phyloP scores from a whole-genome alignment of 192 early-diverging fungal species.

The Coemansia sp. region DNA sequence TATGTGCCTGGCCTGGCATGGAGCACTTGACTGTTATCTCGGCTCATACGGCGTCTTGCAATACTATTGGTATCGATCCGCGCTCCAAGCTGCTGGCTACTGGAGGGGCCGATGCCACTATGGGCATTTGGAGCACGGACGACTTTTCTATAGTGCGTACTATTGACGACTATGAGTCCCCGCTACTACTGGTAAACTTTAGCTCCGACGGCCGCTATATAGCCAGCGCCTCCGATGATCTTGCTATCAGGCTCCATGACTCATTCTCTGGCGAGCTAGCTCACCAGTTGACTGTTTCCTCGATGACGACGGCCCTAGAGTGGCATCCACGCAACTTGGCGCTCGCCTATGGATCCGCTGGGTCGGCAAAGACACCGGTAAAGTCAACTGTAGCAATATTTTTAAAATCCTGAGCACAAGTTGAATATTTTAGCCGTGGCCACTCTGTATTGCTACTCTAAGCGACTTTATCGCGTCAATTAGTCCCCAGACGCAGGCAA shows the following conservation, averaged over 20 bases:
- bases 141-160: conserved; percentile 30
- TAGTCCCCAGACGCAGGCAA: conserved; percentile 49
- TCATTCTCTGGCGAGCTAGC: conserved; percentile 27
- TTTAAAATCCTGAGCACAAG: neutral
- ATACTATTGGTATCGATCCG: conserved; percentile 27
- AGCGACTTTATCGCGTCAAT: conserved; percentile 46
- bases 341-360: conserved; percentile 31
- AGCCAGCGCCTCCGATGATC: conserved; percentile 44
- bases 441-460: conserved; percentile 21
- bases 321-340: conserved; percentile 51
- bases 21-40: conserved; percentile 26
- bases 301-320: conserved; percentile 29
- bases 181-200: conserved; percentile 31
- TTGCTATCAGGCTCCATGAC: conserved; percentile 25
- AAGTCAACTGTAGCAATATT: conserved; percentile 10
- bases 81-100: conserved; percentile 29
- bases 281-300: conserved; percentile 16
- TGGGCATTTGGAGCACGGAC: conserved; percentile 29
- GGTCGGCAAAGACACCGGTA: conserved; percentile 11
- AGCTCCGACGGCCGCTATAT: conserved; percentile 37
- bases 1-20: conserved; percentile 42
- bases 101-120: conserved; percentile 35
- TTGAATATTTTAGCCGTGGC: conserved; percentile 14
- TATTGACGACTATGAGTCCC: conserved; percentile 34
- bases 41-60: conserved; percentile 39